Conservation (phyloP, 2,329 filamentous ascomycete genomes). For the Scytalidium sp. region DNA sequence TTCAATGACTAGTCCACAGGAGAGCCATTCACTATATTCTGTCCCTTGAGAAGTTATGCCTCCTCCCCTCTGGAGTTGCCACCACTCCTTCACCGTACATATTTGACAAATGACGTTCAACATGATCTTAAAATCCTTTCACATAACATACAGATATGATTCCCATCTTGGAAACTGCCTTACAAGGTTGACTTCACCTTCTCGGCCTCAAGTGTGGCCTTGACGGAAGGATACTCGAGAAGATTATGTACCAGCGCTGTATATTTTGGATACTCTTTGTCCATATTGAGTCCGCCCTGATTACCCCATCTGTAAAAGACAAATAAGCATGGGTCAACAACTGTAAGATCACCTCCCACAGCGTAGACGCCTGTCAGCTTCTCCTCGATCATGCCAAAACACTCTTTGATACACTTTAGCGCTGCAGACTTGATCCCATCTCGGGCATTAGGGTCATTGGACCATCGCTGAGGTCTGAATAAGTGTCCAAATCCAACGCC, state of each 20-base stretch:
- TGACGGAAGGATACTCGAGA: slow-evolving; percentile 7
- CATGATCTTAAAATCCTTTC: too few relatives aligned
- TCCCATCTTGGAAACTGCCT: too few relatives aligned
- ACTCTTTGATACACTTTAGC: slow-evolving; percentile 17
- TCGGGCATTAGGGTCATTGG: slow-evolving; percentile 16
- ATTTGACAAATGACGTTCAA: too few relatives aligned
- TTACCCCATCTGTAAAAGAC: slow-evolving; percentile 31
- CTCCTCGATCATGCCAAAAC: slow-evolving; percentile 22
- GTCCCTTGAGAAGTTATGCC: too few relatives aligned
- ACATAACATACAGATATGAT: too few relatives aligned
- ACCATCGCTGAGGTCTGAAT: slow-evolving; percentile 23
- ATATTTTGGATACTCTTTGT: slow-evolving; percentile 15
- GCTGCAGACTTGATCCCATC: slow-evolving; percentile 19
- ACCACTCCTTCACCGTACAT: too few relatives aligned
- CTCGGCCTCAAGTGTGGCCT: slow-evolving; percentile 7
- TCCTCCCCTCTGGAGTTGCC: too few relatives aligned
- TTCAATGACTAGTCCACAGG: too few relatives aligned
- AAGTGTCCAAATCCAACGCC: slow-evolving; percentile 23
- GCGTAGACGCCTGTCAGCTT: slow-evolving; percentile 20
- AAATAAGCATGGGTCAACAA: slow-evolving; percentile 31
- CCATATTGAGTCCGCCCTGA: slow-evolving; percentile 16
- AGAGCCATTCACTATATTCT: too few relatives aligned
- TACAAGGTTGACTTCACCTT: slow-evolving; percentile 5
- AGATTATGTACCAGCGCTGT: slow-evolving; percentile 13
- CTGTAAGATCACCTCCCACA: slow-evolving; percentile 29